Conservation (phyloP, 331 rosid species). For the Dryas integrifolia region DNA sequence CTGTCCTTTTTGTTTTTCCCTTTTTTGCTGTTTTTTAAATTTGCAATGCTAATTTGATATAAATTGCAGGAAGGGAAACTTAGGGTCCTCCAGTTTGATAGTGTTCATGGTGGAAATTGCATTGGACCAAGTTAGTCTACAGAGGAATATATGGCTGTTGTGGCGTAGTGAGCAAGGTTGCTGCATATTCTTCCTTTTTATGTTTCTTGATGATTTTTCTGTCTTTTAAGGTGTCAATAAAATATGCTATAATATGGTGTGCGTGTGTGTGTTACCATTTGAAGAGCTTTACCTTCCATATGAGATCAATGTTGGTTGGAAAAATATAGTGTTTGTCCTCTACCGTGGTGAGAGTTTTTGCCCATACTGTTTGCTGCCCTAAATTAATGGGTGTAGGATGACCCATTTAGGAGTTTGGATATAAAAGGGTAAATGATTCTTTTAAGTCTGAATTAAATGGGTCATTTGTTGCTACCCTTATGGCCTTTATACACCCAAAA, state of each 20-base stretch:
- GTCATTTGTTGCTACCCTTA: background rate
- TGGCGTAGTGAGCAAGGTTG: conserved; percentile 26
- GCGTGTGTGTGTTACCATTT: background rate
- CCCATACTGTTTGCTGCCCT: background rate
- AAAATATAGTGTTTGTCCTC: background rate
- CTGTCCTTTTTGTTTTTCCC: background rate
- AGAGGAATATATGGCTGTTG: conserved; percentile 25
- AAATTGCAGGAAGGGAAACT: conserved; percentile 80
- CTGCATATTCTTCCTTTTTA: background rate
- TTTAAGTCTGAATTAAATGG: background rate
- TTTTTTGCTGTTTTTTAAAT: background rate
- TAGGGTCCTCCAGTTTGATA: conserved; percentile 64
- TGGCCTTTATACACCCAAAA: background rate
- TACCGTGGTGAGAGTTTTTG: background rate
- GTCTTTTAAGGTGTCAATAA: background rate
- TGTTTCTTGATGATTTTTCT: background rate
- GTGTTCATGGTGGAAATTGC: conserved; percentile 41
- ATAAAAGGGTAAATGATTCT: background rate
- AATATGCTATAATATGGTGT: background rate
- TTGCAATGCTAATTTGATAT: conserved; percentile 7
- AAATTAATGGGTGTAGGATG: background rate
- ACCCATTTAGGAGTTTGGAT: background rate
- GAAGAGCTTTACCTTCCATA: background rate
- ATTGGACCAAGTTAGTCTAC: conserved; percentile 51
- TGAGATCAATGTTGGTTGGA: background rate